phyloP scores from a whole-genome alignment of 345 rosid genomes.

The Acer yangbiense region DNA sequence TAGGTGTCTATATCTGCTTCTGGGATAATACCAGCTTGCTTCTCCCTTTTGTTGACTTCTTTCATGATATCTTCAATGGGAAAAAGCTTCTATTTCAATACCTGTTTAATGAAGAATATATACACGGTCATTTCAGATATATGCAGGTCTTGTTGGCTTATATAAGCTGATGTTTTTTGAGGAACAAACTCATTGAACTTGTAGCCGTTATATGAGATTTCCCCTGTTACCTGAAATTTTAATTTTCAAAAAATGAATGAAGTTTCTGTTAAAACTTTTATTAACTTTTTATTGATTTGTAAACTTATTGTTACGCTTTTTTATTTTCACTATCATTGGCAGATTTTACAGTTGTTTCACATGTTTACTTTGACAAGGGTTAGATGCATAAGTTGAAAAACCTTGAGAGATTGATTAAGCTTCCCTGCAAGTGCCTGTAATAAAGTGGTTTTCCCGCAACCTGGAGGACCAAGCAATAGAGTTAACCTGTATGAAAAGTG shows the following conservation, averaged over 20 bases:
- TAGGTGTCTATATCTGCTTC: constrained; percentile 51
- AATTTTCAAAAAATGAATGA: neutral
- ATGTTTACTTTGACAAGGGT: neutral
- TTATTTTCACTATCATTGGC: neutral
- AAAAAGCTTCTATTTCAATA: neutral
- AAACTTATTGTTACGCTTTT: no score
- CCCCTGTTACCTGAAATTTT: constrained; percentile 31
- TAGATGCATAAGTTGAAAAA: constrained; percentile 8
- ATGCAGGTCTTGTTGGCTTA: constrained; percentile 61
- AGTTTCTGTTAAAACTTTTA: no score
- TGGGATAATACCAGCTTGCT: constrained; percentile 46
- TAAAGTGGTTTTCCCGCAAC: constrained; percentile 55
- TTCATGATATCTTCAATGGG: constrained; percentile 31
- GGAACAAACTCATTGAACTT: constrained; percentile 58
- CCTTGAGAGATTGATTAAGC: constrained; percentile 46
- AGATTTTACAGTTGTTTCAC: neutral
- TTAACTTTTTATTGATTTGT: no score
- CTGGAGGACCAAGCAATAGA: constrained; percentile 55
- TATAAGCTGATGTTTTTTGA: constrained; percentile 59
- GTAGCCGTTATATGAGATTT: constrained; percentile 36
- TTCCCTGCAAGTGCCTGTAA: constrained; percentile 51
- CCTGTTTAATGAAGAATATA: neutral
- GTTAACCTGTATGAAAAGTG: constrained; percentile 37
- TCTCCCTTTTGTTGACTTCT: constrained; percentile 51
- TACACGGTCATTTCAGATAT: constrained; percentile 62